Evolutionary conservation across 148 eudicot species (phyloP).

Genomic region (Chenopodium berlandieri): DNA sequence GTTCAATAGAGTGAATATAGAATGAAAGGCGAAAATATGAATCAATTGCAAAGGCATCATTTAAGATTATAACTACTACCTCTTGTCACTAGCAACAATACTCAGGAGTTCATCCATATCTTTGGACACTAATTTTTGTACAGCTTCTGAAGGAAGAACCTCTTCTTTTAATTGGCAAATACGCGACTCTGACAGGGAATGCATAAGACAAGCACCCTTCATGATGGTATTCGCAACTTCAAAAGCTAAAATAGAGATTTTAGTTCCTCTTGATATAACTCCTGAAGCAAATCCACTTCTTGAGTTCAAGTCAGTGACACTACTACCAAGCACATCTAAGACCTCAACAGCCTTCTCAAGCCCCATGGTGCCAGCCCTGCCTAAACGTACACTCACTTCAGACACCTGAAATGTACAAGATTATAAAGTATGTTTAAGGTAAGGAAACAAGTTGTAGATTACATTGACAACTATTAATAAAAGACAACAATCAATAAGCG

Average conservation of each 20-base stretch:
- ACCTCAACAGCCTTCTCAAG: slow-evolving; percentile 84
- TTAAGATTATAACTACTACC: slow-evolving; percentile 36
- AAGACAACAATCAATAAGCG: neutral
- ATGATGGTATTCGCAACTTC: slow-evolving; percentile 94
- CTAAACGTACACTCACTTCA: slow-evolving; percentile 66
- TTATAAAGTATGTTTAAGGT: neutral
- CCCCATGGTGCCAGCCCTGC: slow-evolving; percentile 79
- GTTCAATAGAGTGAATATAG: neutral
- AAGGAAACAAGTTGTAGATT: neutral
- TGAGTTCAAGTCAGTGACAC: slow-evolving; percentile 72
- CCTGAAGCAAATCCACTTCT: slow-evolving; percentile 80
- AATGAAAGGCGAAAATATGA: neutral
- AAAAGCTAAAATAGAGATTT: slow-evolving; percentile 74
- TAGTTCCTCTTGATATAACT: slow-evolving; percentile 62
- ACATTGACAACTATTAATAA: neutral
- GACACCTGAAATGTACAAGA: slow-evolving; percentile 48
- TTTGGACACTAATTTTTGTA: slow-evolving; percentile 65
- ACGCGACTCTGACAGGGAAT: slow-evolving; percentile 73
- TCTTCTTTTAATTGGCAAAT: slow-evolving; percentile 55
- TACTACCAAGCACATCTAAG: slow-evolving; percentile 86
- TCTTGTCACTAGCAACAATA: slow-evolving; percentile 85
- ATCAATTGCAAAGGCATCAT: neutral
- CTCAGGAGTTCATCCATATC: slow-evolving; percentile 67
- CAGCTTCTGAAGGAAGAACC: slow-evolving; percentile 69
- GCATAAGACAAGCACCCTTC: slow-evolving; percentile 78